Evolutionary conservation across 306 rosid genomes (phyloP), one percentile per base, ranked within the genome.

Genomic region (Notholithocarpus densiflorus): DNA sequence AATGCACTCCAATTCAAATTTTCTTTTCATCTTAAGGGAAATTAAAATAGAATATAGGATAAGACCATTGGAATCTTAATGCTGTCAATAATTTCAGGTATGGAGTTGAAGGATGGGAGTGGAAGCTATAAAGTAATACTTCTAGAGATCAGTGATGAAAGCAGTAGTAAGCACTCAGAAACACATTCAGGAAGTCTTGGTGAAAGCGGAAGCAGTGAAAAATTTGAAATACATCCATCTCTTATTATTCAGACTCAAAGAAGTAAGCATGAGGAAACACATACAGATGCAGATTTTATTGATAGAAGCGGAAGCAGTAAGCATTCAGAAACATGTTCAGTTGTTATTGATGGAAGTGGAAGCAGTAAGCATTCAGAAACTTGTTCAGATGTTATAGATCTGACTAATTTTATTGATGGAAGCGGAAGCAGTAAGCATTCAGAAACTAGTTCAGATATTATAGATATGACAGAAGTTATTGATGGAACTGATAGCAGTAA

Each of bases 81-180:
- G 56, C 43, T 20, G 10, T 19, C 14, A 27, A 53, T 59, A 53
- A 75, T 77, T 77, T 60, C 74, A 75, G 83, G 43, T 27, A 69
- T 79, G 77, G 75, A 87, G 70, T 77, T 71, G 70, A 79, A 66
- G 56, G 68, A 66, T 70, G 64, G 73, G 37, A 73, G 51, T 27
- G 15, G 6, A 81, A 48, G 66, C 40, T 73, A 75, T 78, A 52
- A 73, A 21, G 82, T 68, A 71, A 71, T 65, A 76, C 19, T 18
- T 66, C 79, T 72, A 84, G 81, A 40, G 76, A 29, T 75, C 64
- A 5, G 72, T 52, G 77, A 79, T 80, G 77, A 79, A 21, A 78
- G 75, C 9, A 52, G 83, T 43, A 64, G 31, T n/a, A 34, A 76
- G 76, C 59, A 68, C n/a, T 64, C 14, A 12, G 77, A 64, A 43